Evolutionary conservation across 345 rosid species (phyloP).

Genomic region (Eucalyptus erythrocorys): DNA sequence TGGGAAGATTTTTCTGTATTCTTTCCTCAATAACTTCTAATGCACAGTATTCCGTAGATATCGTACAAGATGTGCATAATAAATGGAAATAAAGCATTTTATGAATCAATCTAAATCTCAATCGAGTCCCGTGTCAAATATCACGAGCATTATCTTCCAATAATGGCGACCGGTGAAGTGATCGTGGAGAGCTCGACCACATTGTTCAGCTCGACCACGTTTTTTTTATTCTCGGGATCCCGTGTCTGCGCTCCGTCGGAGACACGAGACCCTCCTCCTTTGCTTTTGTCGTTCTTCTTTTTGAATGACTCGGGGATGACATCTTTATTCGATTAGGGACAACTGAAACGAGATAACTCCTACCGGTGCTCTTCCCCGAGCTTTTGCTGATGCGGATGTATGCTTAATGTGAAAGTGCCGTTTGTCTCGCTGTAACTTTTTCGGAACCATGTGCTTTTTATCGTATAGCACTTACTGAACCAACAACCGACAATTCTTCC

Average conservation of each 20-base stretch:
- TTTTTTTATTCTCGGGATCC: neutral
- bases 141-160: too few species aligned
- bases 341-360: neutral
- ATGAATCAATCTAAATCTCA: too few species aligned
- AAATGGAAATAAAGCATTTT: too few species aligned
- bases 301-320: neutral
- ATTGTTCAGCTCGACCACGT: neutral
- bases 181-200: neutral
- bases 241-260: neutral
- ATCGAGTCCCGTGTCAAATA: too few species aligned
- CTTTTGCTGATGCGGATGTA: neutral
- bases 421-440: neutral
- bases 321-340: neutral
- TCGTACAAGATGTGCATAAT: too few species aligned
- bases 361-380: neutral
- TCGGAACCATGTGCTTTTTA: neutral
- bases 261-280: neutral
- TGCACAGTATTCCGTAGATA: too few species aligned
- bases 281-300: neutral
- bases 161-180: neutral
- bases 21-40: too few species aligned
- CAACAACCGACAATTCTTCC: neutral
- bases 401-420: neutral
- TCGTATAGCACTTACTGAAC: neutral
- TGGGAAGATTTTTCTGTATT: too few species aligned